phyloP scores from a whole-genome alignment of 2,329 filamentous ascomycete species.

The Clarireedia homoeocarpa region DNA sequence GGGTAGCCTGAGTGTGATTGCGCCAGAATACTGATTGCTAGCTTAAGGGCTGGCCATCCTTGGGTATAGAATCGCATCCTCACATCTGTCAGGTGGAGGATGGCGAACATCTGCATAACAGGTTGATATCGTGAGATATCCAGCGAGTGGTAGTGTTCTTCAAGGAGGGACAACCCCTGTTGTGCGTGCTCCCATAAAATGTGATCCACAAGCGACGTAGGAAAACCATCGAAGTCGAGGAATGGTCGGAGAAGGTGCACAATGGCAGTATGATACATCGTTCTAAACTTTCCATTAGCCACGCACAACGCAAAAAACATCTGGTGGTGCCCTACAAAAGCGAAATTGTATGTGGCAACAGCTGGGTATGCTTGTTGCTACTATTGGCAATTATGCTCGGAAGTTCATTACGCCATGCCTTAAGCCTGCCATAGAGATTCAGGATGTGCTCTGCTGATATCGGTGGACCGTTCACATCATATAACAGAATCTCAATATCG shows the following conservation, averaged over 20 bases:
- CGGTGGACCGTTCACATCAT: conserved; percentile 10
- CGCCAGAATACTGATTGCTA: conserved; percentile 24
- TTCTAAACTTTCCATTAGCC: conserved; percentile 21
- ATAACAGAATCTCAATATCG: conserved; percentile 23
- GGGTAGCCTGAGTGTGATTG: conserved; percentile 26
- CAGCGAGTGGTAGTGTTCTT: conserved; percentile 22
- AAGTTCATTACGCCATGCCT: conserved; percentile 24
- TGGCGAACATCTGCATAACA: conserved; percentile 28
- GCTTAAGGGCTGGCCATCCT: conserved; percentile 23
- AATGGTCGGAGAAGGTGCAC: conserved; percentile 28
- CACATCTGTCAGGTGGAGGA: conserved; percentile 27
- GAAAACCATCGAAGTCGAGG: conserved; percentile 24
- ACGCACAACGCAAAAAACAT: background rate
- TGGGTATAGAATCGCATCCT: conserved; percentile 27
- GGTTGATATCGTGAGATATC: conserved; percentile 29
- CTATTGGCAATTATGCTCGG: conserved; percentile 20
- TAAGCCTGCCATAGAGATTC: conserved; percentile 23
- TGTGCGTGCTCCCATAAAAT: conserved; percentile 27
- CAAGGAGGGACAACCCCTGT: conserved; percentile 27
- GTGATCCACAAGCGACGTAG: conserved; percentile 19
- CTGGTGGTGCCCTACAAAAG: conserved; percentile 26
- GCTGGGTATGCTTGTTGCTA: conserved; percentile 15
- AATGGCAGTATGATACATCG: conserved; percentile 26
- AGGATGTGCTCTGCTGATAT: conserved; percentile 21
- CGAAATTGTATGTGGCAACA: conserved; percentile 28